These are phyloP conservation scores for Dimocarpus longan DNA, from an alignment of 345 rosid species.

Conservation along the genomic window DNA sequence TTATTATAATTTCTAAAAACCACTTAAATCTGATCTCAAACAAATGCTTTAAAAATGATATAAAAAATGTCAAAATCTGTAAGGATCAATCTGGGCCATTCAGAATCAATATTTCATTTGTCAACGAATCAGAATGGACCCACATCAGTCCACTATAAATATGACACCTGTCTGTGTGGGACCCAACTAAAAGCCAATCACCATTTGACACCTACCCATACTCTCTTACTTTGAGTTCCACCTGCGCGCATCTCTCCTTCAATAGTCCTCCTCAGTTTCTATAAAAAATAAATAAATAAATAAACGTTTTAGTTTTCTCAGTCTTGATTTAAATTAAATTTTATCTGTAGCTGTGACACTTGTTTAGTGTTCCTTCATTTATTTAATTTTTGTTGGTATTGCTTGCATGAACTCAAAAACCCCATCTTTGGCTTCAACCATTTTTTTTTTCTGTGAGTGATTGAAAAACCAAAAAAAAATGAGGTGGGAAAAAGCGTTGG, in stretches of 20 bases:
- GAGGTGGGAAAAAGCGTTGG: constrained; percentile 82
- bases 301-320: not conserved
- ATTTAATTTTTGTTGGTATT: not conserved
- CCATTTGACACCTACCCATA: not conserved
- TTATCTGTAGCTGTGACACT: not conserved
- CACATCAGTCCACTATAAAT: not conserved
- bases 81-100: not conserved
- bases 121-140: not conserved
- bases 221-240: not conserved
- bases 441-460: constrained; percentile 28
- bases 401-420: constrained; percentile 32
- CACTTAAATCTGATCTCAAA: too few species aligned
- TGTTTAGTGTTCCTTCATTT: not conserved
- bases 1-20: too few species aligned
- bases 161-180: not conserved
- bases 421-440: constrained; percentile 10
- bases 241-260: not conserved
- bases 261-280: not conserved
- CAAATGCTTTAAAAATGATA: too few species aligned
- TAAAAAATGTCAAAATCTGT: too few species aligned
- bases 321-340: constrained; percentile 20
- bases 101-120: not conserved
- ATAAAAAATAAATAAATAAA: not conserved
- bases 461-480: constrained; percentile 29
- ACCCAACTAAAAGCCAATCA: not conserved